Evolutionary conservation across 192 early-diverging fungal genomes (phyloP), one percentile per base, ranked within the genome.

Genomic region (Lobosporangium transversale): DNA sequence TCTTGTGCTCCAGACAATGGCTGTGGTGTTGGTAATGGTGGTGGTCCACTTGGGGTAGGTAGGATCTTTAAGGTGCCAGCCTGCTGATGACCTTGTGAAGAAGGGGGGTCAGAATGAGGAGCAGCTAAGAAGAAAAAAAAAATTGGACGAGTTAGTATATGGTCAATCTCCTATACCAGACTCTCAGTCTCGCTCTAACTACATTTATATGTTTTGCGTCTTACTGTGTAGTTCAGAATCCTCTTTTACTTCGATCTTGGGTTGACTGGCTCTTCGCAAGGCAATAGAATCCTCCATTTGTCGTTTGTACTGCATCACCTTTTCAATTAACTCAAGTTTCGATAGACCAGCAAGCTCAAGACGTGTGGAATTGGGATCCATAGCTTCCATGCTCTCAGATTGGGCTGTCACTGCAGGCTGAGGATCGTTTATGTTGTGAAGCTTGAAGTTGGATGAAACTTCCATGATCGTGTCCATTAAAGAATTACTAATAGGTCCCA

Each of bases 381-480:
- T 23, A 9, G 47, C 57, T 7, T 66, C 63, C 73, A 76, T 76
- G 21, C 43, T 51, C 36, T 76, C 64, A 1, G 31, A 32, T 17
- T 67, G 66, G n/a, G n/a, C n/a, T 1, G 29, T 17, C 11, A 40
- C 32, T 27, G 42, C 21, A 4, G 64, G 47, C 42, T 66, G 51
- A 4, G 49, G 11, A 26, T 76, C 73, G 12, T 76, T 67, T 42
- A 76, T 23, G n/a, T 55, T 76, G 0, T 76, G 73, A 35, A 76
- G 73, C 33, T 67, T 58, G 45, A 76, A 53, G 40, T 61, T 61
- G 31, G 71, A 61, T 4, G 63, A 66, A 0, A 76, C 73, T 37
- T 76, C 73, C 73, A 76, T 76, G 35, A 76, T 55, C 21, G 63
- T 66, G 29, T 75, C 71, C 71, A 75, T 76, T 35, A 76, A 32